These are phyloP conservation scores for Cryptococcus jaspeensis DNA, from an alignment of 1,284 basidiomycete genomes.

Conservation along the genomic window DNA sequence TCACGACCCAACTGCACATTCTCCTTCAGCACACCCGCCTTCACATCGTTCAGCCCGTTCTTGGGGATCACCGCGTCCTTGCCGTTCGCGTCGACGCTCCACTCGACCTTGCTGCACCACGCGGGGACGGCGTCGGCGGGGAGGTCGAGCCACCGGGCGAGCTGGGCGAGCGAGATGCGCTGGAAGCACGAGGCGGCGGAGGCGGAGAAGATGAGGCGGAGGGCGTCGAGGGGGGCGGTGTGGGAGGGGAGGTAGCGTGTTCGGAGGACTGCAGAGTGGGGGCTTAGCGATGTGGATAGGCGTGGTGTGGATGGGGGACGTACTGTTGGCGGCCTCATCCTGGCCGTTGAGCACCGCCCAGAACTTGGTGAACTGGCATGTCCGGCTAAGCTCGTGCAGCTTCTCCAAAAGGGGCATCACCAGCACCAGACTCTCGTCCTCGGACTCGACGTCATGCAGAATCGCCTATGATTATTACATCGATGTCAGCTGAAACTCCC, in stretches of 20 bases:
- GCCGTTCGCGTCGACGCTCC: slow-evolving; percentile 61
- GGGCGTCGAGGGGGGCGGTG: slow-evolving; percentile 30
- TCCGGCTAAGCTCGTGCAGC: slow-evolving; percentile 73
- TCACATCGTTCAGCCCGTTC: slow-evolving; percentile 93
- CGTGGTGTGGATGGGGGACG: slow-evolving; percentile 11
- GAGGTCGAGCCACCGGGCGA: slow-evolving; percentile 47
- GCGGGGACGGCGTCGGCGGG: slow-evolving; percentile 58
- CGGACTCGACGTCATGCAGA: slow-evolving; percentile 57
- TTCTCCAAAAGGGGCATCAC: slow-evolving; percentile 72
- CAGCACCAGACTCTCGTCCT: slow-evolving; percentile 71
- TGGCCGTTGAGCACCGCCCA: slow-evolving; percentile 72
- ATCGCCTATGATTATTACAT: slow-evolving; percentile 26
- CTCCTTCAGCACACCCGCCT: slow-evolving; percentile 90
- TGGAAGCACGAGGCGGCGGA: slow-evolving; percentile 46
- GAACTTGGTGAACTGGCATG: slow-evolving; percentile 87
- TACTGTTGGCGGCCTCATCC: slow-evolving; percentile 39
- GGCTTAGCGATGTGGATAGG: not conserved
- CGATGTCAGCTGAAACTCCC: slow-evolving; percentile 1
- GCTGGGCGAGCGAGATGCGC: slow-evolving; percentile 26
- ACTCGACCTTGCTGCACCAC: slow-evolving; percentile 67
- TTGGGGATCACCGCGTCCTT: slow-evolving; percentile 71
- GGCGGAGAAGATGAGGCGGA: slow-evolving; percentile 42
- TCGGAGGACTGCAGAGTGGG: slow-evolving; percentile 36
- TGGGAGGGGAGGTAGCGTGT: slow-evolving; percentile 44
- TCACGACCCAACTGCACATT: slow-evolving; percentile 81